phyloP scores from a whole-genome alignment of 2,329 filamentous ascomycete species.

The Didymosphaeria variabile region DNA sequence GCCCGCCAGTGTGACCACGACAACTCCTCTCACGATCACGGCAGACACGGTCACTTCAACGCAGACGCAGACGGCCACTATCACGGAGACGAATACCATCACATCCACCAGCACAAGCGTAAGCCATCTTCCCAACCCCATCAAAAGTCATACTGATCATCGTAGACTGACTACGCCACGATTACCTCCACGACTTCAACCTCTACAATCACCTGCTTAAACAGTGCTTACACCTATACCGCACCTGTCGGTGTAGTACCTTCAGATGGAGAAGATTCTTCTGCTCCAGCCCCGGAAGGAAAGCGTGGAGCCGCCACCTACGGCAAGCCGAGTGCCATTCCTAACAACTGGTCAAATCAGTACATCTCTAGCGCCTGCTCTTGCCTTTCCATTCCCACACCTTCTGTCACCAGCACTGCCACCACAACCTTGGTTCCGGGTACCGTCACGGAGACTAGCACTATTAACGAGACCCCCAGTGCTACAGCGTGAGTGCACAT shows the following conservation, averaged over 20 bases:
- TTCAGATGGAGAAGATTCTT: not conserved
- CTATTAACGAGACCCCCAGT: not conserved
- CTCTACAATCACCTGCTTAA: not conserved
- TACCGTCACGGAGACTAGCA: not conserved
- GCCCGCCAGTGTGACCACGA: not conserved
- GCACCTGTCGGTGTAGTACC: not conserved
- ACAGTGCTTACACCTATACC: not conserved
- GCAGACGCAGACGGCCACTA: not conserved
- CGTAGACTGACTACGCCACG: not conserved
- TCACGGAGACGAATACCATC: not conserved
- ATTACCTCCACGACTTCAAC: not conserved
- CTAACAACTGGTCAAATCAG: not conserved
- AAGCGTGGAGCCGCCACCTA: not conserved
- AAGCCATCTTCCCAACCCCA: not conserved
- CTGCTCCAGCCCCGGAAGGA: not conserved
- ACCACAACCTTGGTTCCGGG: not conserved
- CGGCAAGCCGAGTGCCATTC: not conserved
- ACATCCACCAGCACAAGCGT: not conserved
- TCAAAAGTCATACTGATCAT: not conserved
- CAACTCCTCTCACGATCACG: not conserved
- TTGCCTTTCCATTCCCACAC: not conserved
- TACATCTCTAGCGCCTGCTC: not conserved
- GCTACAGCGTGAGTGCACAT: not conserved
- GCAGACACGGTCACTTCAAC: not conserved
- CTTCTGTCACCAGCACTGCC: not conserved